Base-by-base conservation (phyloP, 2,329 filamentous ascomycete species). In the Erysiphe pulchra region DNA sequence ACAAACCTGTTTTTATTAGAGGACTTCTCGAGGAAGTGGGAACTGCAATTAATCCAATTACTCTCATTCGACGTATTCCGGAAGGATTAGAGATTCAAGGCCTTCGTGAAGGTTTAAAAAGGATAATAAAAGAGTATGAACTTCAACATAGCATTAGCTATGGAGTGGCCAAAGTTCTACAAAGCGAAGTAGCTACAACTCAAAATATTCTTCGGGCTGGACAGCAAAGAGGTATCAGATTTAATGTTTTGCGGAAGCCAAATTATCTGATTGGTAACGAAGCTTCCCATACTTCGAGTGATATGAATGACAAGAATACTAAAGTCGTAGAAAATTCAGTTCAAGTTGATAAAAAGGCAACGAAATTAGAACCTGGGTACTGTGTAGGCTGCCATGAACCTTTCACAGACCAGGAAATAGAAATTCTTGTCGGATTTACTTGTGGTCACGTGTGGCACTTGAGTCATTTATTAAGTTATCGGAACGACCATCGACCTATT, bases 91-190 rank as follows among this genome's bases (percentile, higher is more conserved):
- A 94, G 57, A 92, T 98, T 12, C 79, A 90, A 53, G 90, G 90
- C 0, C 66, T 98, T 7, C 70, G 85, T 48, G 83, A 93, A 50
- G 90, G 87, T 0, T 69, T 98, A 3, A 79, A 80, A 40, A 80
- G 86, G 47, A 85, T 98, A 66, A 80, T 98, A 58, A 79, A 87
- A 54, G 90, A 98, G 61, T 86, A 94, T 57, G 90, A 95, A 57
- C 81, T 98, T 40, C 90, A 95, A 62, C 76, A 82, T 57, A 90
- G 80, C 54, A 94, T 98, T 57, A 87, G 80, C 51, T 77, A 80
- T 39, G 90, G 90, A 1, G 90, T 92, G 3, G 86, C 90, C 0
- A 74, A 75, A 46, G 86, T 95, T 0, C 66, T 95, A 38, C 69
- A 80, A 44, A 84, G 86, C 47, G 90, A 98, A 61, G 87, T 98